Percentiles rank a stretch among this genome's conserved stretches.
phyloP scores from a whole-genome alignment of 2,329 filamentous ascomycete species.

The Chaetomium sp. region DNA sequence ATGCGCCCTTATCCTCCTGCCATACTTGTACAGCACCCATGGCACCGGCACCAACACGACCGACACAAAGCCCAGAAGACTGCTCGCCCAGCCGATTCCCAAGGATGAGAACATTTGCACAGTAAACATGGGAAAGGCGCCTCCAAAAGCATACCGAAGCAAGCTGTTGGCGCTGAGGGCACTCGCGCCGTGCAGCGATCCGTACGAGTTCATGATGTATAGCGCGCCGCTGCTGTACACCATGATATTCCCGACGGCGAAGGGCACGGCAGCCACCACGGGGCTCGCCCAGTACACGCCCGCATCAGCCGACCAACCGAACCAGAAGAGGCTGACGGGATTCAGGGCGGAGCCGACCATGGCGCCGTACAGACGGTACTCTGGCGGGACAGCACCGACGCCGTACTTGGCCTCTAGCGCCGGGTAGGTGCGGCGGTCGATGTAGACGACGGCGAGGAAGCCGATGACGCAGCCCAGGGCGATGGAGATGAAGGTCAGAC shows the following conservation, averaged over 20 bases:
- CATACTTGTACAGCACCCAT: slow-evolving; percentile 24
- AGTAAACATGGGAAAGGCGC: slow-evolving; percentile 20
- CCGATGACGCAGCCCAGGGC: slow-evolving; percentile 23
- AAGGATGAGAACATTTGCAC: slow-evolving; percentile 20
- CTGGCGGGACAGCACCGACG: slow-evolving; percentile 17
- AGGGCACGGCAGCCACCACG: slow-evolving; percentile 19
- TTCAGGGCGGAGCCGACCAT: slow-evolving; percentile 23
- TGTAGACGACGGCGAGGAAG: slow-evolving; percentile 11
- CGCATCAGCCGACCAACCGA: slow-evolving; percentile 21
- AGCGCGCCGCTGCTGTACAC: slow-evolving; percentile 17
- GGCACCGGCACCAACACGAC: slow-evolving; percentile 21
- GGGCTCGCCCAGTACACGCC: slow-evolving; percentile 15
- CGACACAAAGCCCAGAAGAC: slow-evolving; percentile 18
- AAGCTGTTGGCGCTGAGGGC: slow-evolving; percentile 22
- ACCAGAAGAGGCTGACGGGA: slow-evolving; percentile 23
- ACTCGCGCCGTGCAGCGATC: slow-evolving; percentile 16
- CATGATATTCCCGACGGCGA: slow-evolving; percentile 23
- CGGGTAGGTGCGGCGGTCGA: slow-evolving; percentile 20
- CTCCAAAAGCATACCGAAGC: slow-evolving; percentile 16
- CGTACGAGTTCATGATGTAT: slow-evolving; percentile 25
- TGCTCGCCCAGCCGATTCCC: slow-evolving; percentile 22
- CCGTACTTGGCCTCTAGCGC: slow-evolving; percentile 14
- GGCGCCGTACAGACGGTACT: slow-evolving; percentile 21
- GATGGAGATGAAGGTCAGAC: slow-evolving; percentile 25
- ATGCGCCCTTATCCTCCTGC: slow-evolving; percentile 14